Base-by-base conservation (phyloP, 2,329 filamentous ascomycete species). In the Colletotrichum magnum region DNA sequence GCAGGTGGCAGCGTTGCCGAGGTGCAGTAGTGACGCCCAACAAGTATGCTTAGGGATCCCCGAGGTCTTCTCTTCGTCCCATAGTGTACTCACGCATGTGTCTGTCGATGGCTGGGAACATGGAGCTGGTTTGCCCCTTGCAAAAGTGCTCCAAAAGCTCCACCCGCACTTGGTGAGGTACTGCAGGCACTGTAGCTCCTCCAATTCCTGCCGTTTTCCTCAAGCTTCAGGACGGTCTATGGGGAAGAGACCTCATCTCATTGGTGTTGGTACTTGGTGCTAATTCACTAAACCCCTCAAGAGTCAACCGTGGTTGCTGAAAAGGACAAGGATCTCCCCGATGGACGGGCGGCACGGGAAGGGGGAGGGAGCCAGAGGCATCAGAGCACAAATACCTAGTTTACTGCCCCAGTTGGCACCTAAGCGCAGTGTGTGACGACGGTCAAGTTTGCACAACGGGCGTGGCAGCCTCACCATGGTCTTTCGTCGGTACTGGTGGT, bases 141-240 rank as follows among this genome's bases (percentile, higher is more conserved):
- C 59, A 66, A 69, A 60, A 60, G 66, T 69, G 45, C 61, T 52
- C 43, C 18, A 43, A 52, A 48, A n/a, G 66, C 32, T 36, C 66
- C 66, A 69, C 66, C 24, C 53, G 48, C 48, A 53, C 48, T 54
- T 26, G 41, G 21, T 26, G 15, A n/a, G 16, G 28, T 24, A 4
- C 21, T 24, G 21, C 21, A 24, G 21, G 21, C 21, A 24, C 21
- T 24, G 21, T 60, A 10, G 53, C 36, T 58, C 60, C 32, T 53
- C 60, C 24, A 18, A 58, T n/a, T 48, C 18, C 51, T 47, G 54
- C 48, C 15, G 36, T 64, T 32, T 32, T 53, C n/a, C 28, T 36
- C 32, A 45, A 43, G 28, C 15, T 15, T 28, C 39, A 58, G 47
- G 60, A 39, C 53, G 28, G 52, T 53, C 45, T 36, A 41, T 26